Conservation (phyloP, 2,329 filamentous ascomycete genomes). For the Fusarium domesticum region DNA sequence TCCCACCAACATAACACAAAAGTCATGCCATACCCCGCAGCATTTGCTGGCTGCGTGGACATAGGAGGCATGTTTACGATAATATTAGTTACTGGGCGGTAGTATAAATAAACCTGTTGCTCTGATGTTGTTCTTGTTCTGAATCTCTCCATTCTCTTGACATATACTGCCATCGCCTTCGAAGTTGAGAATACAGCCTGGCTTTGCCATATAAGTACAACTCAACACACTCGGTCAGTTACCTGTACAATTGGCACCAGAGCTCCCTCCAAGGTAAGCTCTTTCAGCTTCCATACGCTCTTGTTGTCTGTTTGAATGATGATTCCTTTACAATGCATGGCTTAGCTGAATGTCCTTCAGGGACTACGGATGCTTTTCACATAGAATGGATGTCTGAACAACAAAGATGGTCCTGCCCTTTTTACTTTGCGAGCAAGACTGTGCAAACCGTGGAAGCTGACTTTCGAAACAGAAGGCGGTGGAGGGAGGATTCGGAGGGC, state of each 20-base stretch:
- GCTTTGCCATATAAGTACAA: no score
- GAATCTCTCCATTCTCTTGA: not conserved
- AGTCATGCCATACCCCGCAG: constrained; percentile 27
- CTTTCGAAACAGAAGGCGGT: not conserved
- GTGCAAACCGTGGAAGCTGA: not conserved
- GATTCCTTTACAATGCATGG: constrained; percentile 33
- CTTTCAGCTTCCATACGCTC: not conserved
- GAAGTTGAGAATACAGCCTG: no score
- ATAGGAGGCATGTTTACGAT: constrained; percentile 4
- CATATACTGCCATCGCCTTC: no score
- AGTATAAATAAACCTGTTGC: constrained; percentile 15
- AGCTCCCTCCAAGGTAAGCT: constrained; percentile 9
- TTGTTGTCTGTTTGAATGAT: constrained; percentile 23
- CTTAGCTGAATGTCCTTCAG: constrained; percentile 33
- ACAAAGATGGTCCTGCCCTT: not conserved
- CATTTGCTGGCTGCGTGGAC: constrained; percentile 9
- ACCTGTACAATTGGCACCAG: not conserved
- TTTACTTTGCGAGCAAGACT: not conserved
- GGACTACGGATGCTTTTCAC: constrained; percentile 22
- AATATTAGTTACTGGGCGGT: constrained; percentile 7
- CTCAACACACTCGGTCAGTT: no score
- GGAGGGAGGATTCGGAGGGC: not conserved
- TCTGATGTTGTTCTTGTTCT: not conserved
- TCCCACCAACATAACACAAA: constrained; percentile 10
- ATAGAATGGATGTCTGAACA: constrained; percentile 33